Base-by-base conservation (phyloP, 139 green algal species). In the Deuterostichococcus epilithicus region DNA sequence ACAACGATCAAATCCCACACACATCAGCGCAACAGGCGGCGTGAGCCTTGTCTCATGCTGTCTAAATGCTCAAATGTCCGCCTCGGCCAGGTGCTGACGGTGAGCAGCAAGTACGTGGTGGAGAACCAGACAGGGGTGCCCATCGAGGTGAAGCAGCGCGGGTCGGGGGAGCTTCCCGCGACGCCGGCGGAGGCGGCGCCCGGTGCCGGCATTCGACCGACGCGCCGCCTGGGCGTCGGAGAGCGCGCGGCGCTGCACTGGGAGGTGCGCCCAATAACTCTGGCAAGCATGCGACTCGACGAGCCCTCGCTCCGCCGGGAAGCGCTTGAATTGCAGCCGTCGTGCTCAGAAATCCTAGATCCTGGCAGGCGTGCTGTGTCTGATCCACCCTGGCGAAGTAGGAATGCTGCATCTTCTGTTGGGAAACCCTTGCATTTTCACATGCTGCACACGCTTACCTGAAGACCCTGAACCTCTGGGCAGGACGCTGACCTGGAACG, bases 31-130 rank as follows among this genome's bases (percentile, higher is more conserved):
- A n/a, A n/a, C n/a, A n/a, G n/a, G n/a, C n/a, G n/a, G n/a, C n/a
- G n/a, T n/a, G n/a, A 23, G 42, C 42, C 42, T 52, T 52, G 42
- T 13, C 13, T 13, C 42, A 13, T 52, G 42, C 10, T 13, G 42
- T 8, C 42, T n/a, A n/a, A 52, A 52, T 52, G 42, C 42, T 13
- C 13, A 13, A 13, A 8, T 8, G 10, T 13, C 35, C 58, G 68
- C 10, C 1, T 20, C 28, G 1, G 30, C 60, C 78, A 94, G 87
- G 75, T 96, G 45, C 75, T 96, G 5, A 92, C 89, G 0, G 82
- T 96, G 8, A 96, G 94, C 84, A 90, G 88, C 79, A 93, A 92
- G 80, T 97, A 91, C 84, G 87, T 97, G 30, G 84, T 95, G 45
- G 86, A 93, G 70, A 97, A 97, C 82, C 83, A 92, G 72, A 97